Conservation (phyloP, 176 grass and related monocot genomes). For the Oryza punctata region DNA sequence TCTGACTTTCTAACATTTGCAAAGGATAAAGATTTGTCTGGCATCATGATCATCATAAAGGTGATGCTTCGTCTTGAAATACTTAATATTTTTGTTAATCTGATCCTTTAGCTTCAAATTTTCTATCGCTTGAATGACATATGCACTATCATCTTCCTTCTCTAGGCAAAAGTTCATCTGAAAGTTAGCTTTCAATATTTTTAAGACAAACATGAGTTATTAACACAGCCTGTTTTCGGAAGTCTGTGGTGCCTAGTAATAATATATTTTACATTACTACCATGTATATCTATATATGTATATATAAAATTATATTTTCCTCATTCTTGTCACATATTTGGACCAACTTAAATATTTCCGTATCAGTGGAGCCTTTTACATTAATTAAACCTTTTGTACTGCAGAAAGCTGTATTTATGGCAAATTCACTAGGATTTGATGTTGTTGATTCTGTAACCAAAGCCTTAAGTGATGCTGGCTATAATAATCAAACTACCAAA, state of each 20-base stretch:
- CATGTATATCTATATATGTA: neutral
- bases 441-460: conserved; percentile 45
- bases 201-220: neutral
- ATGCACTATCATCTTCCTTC: neutral
- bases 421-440: conserved; percentile 48
- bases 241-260: neutral
- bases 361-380: conserved; percentile 1
- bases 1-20: conserved; percentile 69
- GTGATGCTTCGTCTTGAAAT: conserved; percentile 41
- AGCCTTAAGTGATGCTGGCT: conserved; percentile 62
- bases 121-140: neutral
- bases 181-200: neutral
- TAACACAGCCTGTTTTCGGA: neutral
- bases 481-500: conserved; percentile 44
- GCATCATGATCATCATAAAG: conserved; percentile 73
- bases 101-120: neutral
- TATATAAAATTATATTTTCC: neutral
- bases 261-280: neutral
- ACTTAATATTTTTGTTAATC: neutral
- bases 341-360: neutral
- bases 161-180: neutral
- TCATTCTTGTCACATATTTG: neutral
- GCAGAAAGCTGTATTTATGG: conserved; percentile 72
- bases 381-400: conserved; percentile 13
- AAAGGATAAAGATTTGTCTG: conserved; percentile 61